Conservation (phyloP, 2,329 filamentous ascomycete genomes). For the Aschersonia sp. region DNA sequence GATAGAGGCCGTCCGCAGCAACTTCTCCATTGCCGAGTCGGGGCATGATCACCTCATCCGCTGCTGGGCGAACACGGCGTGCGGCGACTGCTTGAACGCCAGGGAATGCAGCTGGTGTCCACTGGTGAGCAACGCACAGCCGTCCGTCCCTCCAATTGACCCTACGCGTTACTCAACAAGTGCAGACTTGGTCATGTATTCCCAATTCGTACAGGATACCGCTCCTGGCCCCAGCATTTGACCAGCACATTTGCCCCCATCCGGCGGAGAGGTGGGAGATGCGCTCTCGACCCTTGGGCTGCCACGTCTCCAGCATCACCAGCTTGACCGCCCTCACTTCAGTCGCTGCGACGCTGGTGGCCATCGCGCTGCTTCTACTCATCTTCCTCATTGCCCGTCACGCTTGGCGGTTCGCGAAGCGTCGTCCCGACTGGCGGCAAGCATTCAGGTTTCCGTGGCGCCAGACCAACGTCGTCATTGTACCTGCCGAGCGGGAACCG, state of each 20-base stretch:
- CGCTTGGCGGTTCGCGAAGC: conserved; percentile 4
- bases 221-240: conserved; percentile 33
- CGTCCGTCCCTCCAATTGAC: not conserved
- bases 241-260: conserved; percentile 36
- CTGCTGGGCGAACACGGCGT: conserved; percentile 37
- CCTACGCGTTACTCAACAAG: not conserved
- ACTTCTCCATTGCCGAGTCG: conserved; percentile 15
- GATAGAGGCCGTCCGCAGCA: conserved; percentile 4
- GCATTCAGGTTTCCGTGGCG: not conserved
- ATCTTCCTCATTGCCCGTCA: conserved; percentile 4
- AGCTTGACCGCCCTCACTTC: conserved; percentile 14
- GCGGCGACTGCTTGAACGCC: conserved; percentile 27
- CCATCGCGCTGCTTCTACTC: conserved; percentile 10
- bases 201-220: conserved; percentile 31
- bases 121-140: conserved; percentile 21
- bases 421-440: not conserved
- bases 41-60: conserved; percentile 26
- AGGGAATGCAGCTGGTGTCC: conserved; percentile 37
- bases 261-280: conserved; percentile 26
- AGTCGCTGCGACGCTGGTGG: conserved; percentile 13
- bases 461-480: not conserved
- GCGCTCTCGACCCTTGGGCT: conserved; percentile 20
- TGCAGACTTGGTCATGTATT: conserved; percentile 35
- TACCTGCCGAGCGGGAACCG: not conserved
- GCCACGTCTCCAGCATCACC: conserved; percentile 19